Base-by-base conservation (phyloP, 164 flowering plant genomes). In the Dillenia turbinata region DNA sequence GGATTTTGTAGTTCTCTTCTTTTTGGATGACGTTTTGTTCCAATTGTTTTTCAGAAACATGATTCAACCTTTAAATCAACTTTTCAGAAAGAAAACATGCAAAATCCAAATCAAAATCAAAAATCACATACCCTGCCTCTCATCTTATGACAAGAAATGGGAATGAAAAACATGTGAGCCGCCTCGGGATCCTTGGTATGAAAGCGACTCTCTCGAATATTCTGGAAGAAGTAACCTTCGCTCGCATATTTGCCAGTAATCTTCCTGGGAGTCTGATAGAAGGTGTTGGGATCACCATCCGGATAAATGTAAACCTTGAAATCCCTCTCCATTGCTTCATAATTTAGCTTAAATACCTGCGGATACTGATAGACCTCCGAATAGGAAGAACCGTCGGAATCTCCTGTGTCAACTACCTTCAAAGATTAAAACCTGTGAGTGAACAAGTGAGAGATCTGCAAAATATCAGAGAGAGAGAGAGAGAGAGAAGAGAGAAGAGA, bases 81-180 rank as follows among this genome's bases (percentile, higher is more conserved):
- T 47, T 16, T 10, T 16, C 15, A 12, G 43, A 24, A 16, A 49
- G n/a, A 61, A 53, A 26, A 58, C 49, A 51, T n/a, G 1, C 33
- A 26, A 26, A 26, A 26, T 26, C 33, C 1, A 26, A 26, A 26
- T 26, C 33, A 47, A 47, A 49, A 10, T 49, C 15, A 52, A 16
- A 0, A 19, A 56, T 0, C 44, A 40, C 44, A 10, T 73, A 93
- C 97, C 93, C 88, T 89, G 49, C 97, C 99, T 56, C 97, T 79
- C 97, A 94, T 91, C 80, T 91, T 94, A 69, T 94, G 99, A 64
- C 96, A 89, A 9, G 98, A 93, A 67, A 93, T 90, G 5, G 96
- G 97, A 54, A 93, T 90, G 67, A 93, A 93, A 75, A 94, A 91
- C 50, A 94, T 74, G 66, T 91, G 81, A 6, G 97, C 99, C 56